Conservation (phyloP, 805 yeast species). For the Metschnikowia amazonensis region DNA sequence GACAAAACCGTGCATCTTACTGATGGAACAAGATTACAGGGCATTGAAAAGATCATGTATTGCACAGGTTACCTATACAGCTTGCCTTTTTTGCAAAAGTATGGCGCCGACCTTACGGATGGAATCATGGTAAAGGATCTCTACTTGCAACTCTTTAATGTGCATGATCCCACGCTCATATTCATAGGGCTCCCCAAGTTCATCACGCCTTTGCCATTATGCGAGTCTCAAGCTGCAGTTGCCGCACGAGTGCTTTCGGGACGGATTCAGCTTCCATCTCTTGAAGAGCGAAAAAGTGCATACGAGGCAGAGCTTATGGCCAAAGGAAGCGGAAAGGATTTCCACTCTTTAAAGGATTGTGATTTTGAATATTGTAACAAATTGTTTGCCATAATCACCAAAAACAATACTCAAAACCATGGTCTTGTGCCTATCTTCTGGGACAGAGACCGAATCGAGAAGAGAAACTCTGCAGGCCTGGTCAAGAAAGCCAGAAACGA, state of each 20-base stretch:
- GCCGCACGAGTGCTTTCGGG: slow-evolving; percentile 19
- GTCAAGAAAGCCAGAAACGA: slow-evolving; percentile 17
- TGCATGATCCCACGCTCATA: slow-evolving; percentile 16
- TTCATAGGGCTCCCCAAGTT: slow-evolving; percentile 17
- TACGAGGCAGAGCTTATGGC: slow-evolving; percentile 12
- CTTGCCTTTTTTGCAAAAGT: slow-evolving; percentile 15
- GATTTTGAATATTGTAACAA: slow-evolving; percentile 22
- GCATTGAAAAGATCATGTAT: slow-evolving; percentile 16
- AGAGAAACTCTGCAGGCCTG: slow-evolving; percentile 15
- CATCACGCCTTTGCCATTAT: slow-evolving; percentile 17
- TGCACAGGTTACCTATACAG: slow-evolving; percentile 21
- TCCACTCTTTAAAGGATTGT: slow-evolving; percentile 19
- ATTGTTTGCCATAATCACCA: slow-evolving; percentile 15
- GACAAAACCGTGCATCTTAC: slow-evolving; percentile 9
- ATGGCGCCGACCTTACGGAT: slow-evolving; percentile 12
- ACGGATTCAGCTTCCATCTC: slow-evolving; percentile 12
- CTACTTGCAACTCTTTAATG: slow-evolving; percentile 17
- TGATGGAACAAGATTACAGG: slow-evolving; percentile 9
- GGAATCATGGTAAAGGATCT: slow-evolving; percentile 13
- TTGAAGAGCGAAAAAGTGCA: slow-evolving; percentile 6
- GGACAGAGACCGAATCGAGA: slow-evolving; percentile 16
- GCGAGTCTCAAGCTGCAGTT: slow-evolving; percentile 19
- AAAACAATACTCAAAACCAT: slow-evolving; percentile 10
- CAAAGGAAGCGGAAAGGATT: slow-evolving; percentile 14
- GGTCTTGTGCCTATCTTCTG: slow-evolving; percentile 23